These are phyloP conservation scores for Jatropha multifida DNA, from an alignment of 441 rosid genomes.

Conservation along the genomic window DNA sequence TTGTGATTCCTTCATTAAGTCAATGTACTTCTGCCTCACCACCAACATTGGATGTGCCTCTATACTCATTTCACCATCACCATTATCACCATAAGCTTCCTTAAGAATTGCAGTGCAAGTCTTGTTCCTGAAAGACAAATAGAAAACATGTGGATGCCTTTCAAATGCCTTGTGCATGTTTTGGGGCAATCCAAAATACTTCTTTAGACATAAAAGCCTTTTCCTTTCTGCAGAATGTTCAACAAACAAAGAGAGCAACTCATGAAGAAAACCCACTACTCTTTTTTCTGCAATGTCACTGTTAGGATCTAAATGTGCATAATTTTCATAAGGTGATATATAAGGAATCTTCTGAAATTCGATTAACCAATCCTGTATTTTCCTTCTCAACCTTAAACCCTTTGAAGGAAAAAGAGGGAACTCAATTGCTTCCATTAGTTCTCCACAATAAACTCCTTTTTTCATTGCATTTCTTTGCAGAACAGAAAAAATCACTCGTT, in stretches of 20 bases:
- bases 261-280: slow-evolving; percentile 81
- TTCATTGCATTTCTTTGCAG: slow-evolving; percentile 61
- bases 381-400: slow-evolving; percentile 70
- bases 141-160: slow-evolving; percentile 84
- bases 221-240: slow-evolving; percentile 81
- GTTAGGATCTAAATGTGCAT: slow-evolving; percentile 53
- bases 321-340: slow-evolving; percentile 73
- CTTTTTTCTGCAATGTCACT: slow-evolving; percentile 83
- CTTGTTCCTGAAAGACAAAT: slow-evolving; percentile 64
- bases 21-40: slow-evolving; percentile 59
- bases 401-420: slow-evolving; percentile 80
- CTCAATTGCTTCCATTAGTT: slow-evolving; percentile 42
- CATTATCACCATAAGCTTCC: slow-evolving; percentile 56
- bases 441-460: slow-evolving; percentile 37
- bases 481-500: slow-evolving; percentile 43
- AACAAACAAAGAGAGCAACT: slow-evolving; percentile 72
- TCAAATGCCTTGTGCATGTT: slow-evolving; percentile 70
- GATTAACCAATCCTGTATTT: slow-evolving; percentile 63
- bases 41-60: slow-evolving; percentile 62
- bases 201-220: slow-evolving; percentile 56
- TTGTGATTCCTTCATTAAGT: slow-evolving; percentile 57
- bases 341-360: slow-evolving; percentile 76
- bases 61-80: slow-evolving; percentile 34
- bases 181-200: slow-evolving; percentile 61
- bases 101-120: slow-evolving; percentile 79